These are phyloP conservation scores for Podospora didyma DNA, from an alignment of 495 filamentous ascomycete species.

Conservation along the genomic window DNA sequence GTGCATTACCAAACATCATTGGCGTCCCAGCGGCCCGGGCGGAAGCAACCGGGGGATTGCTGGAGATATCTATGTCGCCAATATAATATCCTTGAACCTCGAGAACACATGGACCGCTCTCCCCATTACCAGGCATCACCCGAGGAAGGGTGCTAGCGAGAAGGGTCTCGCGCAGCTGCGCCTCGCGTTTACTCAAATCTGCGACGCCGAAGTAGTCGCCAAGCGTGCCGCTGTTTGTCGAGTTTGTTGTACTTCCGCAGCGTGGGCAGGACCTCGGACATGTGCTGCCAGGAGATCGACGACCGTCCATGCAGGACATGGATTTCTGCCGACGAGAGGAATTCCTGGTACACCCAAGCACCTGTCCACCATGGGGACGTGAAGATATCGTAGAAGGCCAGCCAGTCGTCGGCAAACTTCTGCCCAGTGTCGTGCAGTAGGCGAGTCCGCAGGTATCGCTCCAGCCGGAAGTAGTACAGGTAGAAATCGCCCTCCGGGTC, in stretches of 20 bases:
- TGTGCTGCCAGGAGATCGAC: conserved; percentile 1
- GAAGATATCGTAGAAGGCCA: conserved; percentile 8
- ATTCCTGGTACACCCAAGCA: conserved; percentile 13
- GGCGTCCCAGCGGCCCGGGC: neutral
- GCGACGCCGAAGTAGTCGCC: neutral
- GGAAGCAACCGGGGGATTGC: too few species aligned
- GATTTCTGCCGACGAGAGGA: conserved; percentile 5
- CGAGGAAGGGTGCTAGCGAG: too few species aligned
- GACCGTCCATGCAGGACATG: conserved; percentile 1
- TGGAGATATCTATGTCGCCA: too few species aligned
- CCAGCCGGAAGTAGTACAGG: conserved; percentile 1
- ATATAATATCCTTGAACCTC: too few species aligned
- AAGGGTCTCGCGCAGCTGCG: too few species aligned
- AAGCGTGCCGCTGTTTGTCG: neutral
- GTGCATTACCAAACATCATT: neutral
- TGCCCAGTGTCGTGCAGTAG: neutral
- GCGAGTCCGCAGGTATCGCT: conserved; percentile 1
- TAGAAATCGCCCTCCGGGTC: conserved; percentile 5
- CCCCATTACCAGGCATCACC: too few species aligned
- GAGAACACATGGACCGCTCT: too few species aligned
- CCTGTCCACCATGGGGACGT: conserved; percentile 8
- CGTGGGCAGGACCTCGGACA: conserved; percentile 7
- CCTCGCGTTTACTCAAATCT: neutral
- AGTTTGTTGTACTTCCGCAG: conserved; percentile 9
- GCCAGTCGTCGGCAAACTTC: conserved; percentile 1